Conservation (phyloP, 1,284 basidiomycete genomes). For the Pulveroboletus ridleyi region DNA sequence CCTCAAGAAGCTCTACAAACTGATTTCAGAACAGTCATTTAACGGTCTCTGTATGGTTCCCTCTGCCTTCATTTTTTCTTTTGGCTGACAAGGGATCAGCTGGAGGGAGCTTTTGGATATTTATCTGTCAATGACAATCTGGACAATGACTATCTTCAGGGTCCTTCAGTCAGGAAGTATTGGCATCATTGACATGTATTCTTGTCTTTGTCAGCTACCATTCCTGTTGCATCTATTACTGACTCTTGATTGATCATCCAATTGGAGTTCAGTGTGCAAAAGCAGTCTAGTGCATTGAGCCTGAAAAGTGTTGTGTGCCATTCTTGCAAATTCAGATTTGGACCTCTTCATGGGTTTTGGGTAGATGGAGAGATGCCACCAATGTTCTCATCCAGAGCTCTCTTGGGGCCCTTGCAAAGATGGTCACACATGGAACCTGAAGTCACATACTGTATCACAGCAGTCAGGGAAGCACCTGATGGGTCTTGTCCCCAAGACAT, state of each 20-base stretch:
- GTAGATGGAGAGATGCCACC: constrained; percentile 66
- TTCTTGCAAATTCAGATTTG: constrained; percentile 63
- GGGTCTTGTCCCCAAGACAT: constrained; percentile 47
- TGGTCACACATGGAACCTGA: constrained; percentile 46
- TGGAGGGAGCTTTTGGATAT: constrained; percentile 70
- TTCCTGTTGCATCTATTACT: constrained; percentile 48
- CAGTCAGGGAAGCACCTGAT: constrained; percentile 64
- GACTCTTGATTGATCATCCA: constrained; percentile 57
- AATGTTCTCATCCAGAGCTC: constrained; percentile 50
- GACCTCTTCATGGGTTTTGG: constrained; percentile 55
- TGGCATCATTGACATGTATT: constrained; percentile 56
- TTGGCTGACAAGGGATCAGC: constrained; percentile 40
- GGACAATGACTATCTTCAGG: constrained; percentile 29
- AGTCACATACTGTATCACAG: constrained; percentile 60
- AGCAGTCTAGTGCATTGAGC: constrained; percentile 48
- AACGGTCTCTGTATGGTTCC: too few species aligned
- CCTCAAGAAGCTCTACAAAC: constrained; percentile 79
- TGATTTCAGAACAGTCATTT: constrained; percentile 47
- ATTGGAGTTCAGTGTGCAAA: constrained; percentile 51
- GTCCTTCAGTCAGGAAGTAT: constrained; percentile 33
- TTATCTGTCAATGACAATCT: constrained; percentile 41
- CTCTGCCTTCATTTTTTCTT: too few species aligned
- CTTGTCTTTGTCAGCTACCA: constrained; percentile 54
- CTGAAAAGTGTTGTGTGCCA: constrained; percentile 43
- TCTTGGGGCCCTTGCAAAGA: constrained; percentile 34